Percentiles rank a stretch among this genome's conserved stretches.
Conservation (phyloP, 164 flowering plant genomes). For the Magnolia officinalis region DNA sequence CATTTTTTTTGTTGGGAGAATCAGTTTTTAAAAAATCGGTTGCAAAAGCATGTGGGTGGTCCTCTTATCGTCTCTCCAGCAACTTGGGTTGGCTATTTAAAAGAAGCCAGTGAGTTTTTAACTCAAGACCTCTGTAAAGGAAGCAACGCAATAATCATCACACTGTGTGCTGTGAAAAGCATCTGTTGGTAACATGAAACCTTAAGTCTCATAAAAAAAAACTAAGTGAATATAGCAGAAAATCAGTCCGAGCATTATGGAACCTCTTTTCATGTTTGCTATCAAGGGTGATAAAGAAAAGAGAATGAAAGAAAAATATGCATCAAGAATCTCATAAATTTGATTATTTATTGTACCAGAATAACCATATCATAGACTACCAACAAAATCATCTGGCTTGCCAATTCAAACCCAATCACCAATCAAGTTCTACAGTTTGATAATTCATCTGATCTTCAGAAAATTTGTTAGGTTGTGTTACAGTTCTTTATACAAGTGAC, state of each 20-base stretch:
- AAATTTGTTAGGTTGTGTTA: not conserved
- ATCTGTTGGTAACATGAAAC: too few relatives aligned
- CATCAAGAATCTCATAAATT: not conserved
- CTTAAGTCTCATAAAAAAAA: too few relatives aligned
- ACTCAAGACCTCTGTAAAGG: not conserved
- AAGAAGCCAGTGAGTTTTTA: not conserved
- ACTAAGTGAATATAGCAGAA: too few relatives aligned
- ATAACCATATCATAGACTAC: not conserved
- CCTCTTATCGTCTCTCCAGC: not conserved
- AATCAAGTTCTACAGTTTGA: not conserved
- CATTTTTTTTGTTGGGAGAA: not conserved
- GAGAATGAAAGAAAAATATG: too few relatives aligned
- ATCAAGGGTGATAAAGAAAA: not conserved
- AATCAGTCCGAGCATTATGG: too few relatives aligned
- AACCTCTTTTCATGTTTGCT: too few relatives aligned
- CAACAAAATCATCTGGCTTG: not conserved
- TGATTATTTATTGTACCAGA: not conserved
- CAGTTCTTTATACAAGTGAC: not conserved
- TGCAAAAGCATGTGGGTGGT: not conserved
- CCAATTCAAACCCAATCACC: not conserved
- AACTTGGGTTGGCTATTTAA: not conserved
- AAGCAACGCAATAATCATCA: not conserved
- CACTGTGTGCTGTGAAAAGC: too few relatives aligned
- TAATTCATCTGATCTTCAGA: not conserved
- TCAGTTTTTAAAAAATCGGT: not conserved